Evolutionary conservation across 2,329 filamentous ascomycete species (phyloP).

Genomic region (Pseudofabraea citricarpa): DNA sequence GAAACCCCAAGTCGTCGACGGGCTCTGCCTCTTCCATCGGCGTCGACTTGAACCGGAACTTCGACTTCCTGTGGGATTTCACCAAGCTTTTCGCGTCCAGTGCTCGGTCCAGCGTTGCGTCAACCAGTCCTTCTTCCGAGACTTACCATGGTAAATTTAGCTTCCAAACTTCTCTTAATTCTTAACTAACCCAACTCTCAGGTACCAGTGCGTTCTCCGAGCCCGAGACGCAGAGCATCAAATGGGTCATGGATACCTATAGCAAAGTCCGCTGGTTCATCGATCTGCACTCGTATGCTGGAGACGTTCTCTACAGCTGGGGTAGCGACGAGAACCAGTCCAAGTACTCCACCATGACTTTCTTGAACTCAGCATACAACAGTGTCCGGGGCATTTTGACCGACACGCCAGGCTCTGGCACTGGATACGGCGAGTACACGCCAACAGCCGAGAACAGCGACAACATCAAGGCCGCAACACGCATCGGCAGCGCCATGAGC

Average conservation of each 20-base stretch:
- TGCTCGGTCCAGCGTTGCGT: slow-evolving; percentile 35
- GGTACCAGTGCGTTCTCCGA: slow-evolving; percentile 49
- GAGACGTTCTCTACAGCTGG: slow-evolving; percentile 51
- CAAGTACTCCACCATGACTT: slow-evolving; percentile 41
- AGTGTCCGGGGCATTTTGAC: slow-evolving; percentile 42
- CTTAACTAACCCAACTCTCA: slow-evolving; percentile 6
- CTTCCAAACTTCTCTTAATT: not conserved
- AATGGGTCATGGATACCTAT: slow-evolving; percentile 46
- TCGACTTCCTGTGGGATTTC: slow-evolving; percentile 54
- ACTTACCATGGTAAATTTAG: slow-evolving; percentile 36
- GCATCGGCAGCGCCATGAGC: slow-evolving; percentile 36
- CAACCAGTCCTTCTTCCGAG: slow-evolving; percentile 37
- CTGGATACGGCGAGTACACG: slow-evolving; percentile 41
- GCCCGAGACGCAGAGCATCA: slow-evolving; percentile 50
- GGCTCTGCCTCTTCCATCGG: slow-evolving; percentile 32
- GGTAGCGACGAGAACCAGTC: slow-evolving; percentile 50
- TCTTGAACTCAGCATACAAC: slow-evolving; percentile 47
- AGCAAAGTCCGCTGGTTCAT: slow-evolving; percentile 50
- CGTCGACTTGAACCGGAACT: slow-evolving; percentile 52
- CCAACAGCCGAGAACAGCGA: slow-evolving; percentile 30
- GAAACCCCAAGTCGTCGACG: slow-evolving; percentile 37
- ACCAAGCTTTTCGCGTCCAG: slow-evolving; percentile 33
- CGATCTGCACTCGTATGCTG: slow-evolving; percentile 51
- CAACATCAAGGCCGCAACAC: slow-evolving; percentile 28
- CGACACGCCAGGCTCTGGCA: slow-evolving; percentile 27